These are phyloP conservation scores for Berberis thunbergii DNA, from an alignment of 164 flowering plant genomes.

Conservation along the genomic window DNA sequence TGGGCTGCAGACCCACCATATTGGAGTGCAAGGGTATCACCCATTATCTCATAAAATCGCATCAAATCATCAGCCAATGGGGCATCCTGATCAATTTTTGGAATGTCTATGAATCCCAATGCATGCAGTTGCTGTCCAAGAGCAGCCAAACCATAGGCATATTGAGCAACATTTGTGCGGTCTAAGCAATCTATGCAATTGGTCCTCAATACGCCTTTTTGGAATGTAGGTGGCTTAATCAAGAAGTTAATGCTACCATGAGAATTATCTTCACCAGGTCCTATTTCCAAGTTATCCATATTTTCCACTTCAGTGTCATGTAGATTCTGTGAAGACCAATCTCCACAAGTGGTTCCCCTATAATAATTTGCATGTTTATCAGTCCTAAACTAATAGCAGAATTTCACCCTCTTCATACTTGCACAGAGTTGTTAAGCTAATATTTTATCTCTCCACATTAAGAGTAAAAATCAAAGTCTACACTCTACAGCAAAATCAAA, in stretches of 20 bases:
- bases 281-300: constrained; percentile 20
- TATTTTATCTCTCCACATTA: too few relatives aligned
- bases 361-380: neutral
- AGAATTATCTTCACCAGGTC: constrained; percentile 16
- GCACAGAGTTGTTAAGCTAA: too few relatives aligned
- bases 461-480: too few relatives aligned
- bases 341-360: constrained; percentile 30
- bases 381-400: neutral
- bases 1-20: constrained; percentile 99
- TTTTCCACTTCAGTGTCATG: constrained; percentile 20
- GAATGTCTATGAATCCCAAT: constrained; percentile 40
- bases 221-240: constrained; percentile 41
- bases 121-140: constrained; percentile 77
- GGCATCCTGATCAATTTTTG: constrained; percentile 42
- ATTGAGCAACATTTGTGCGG: constrained; percentile 97
- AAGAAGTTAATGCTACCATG: constrained; percentile 14
- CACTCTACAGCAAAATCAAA: too few relatives aligned
- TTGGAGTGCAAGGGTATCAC: constrained; percentile 89
- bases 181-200: constrained; percentile 98
- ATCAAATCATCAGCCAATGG: constrained; percentile 66
- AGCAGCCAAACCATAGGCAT: constrained; percentile 82
- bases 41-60: constrained; percentile 79
- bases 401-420: too few relatives aligned
- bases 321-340: constrained; percentile 9
- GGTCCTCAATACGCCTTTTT: constrained; percentile 82